Conservation (phyloP, 345 rosid species). For the Eucalyptus dawsonii region DNA sequence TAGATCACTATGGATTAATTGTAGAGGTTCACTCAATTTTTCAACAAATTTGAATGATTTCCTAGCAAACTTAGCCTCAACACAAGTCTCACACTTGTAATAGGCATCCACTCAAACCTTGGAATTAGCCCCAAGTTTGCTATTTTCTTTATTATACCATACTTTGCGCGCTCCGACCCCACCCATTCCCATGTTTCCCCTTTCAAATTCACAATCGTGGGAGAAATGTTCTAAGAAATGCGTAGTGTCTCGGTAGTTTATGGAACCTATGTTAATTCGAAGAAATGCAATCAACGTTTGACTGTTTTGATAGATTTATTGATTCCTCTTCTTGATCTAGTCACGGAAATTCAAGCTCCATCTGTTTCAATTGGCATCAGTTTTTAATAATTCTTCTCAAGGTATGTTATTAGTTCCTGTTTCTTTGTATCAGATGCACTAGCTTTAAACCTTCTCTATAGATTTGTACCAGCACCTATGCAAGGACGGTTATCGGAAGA, state of each 20-base stretch:
- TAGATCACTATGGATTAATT: too few relatives aligned
- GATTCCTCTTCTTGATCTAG: background rate
- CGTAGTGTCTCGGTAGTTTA: background rate
- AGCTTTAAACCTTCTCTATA: background rate
- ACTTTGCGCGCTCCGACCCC: too few relatives aligned
- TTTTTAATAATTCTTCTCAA: background rate
- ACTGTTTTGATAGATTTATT: background rate
- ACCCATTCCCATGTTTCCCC: background rate
- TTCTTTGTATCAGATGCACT: background rate
- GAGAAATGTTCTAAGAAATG: background rate
- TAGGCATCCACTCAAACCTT: too few relatives aligned
- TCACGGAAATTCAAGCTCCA: background rate
- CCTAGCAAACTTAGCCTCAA: too few relatives aligned
- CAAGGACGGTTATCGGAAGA: slow-evolving; percentile 87
- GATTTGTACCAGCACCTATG: slow-evolving; percentile 58
- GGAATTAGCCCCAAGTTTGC: too few relatives aligned
- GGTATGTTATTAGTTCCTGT: background rate
- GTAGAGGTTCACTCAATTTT: too few relatives aligned
- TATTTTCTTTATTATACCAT: too few relatives aligned
- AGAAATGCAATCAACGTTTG: background rate
- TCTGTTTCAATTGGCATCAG: background rate
- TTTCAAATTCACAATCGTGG: background rate
- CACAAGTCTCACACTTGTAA: too few relatives aligned
- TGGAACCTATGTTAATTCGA: background rate
- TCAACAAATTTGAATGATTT: too few relatives aligned